Conservation (phyloP, 345 rosid genomes). For the Fremontodendron californicum region DNA sequence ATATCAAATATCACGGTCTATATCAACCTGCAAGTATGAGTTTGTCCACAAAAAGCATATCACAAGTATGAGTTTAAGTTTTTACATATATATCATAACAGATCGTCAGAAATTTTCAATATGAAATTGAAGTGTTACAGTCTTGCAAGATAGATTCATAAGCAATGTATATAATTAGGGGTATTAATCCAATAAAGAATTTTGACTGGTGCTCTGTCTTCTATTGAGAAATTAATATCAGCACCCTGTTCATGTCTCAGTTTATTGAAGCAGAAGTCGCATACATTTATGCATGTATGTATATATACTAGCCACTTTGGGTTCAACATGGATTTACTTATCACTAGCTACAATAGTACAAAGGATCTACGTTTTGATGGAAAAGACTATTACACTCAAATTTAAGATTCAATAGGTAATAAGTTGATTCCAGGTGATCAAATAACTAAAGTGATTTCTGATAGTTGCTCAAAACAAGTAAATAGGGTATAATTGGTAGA, state of each 20-base stretch:
- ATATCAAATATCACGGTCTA: too few species aligned
- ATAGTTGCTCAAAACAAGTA: neutral
- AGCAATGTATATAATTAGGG: neutral
- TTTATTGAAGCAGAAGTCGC: neutral
- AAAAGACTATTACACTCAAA: neutral
- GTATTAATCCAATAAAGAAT: conserved; percentile 5
- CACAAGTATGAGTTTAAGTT: too few species aligned
- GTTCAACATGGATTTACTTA: too few species aligned
- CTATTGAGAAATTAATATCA: neutral
- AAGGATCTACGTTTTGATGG: neutral
- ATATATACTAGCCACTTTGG: too few species aligned
- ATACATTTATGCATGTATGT: too few species aligned
- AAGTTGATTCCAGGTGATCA: neutral
- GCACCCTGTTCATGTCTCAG: neutral
- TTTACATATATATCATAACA: too few species aligned
- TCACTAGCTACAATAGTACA: too few species aligned
- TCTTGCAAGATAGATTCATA: neutral
- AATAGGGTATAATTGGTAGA: neutral
- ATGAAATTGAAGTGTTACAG: too few species aligned
- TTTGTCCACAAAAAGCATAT: too few species aligned
- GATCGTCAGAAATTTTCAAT: too few species aligned
- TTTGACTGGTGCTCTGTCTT: neutral
- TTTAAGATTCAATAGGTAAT: neutral
- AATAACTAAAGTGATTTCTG: neutral
- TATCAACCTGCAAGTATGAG: too few species aligned